A percentile compares a stretch with the other conserved stretches of the same genome.
Evolutionary conservation across 169 alveolate species (phyloP).

Genomic region (Eimeria acervulina): DNA sequence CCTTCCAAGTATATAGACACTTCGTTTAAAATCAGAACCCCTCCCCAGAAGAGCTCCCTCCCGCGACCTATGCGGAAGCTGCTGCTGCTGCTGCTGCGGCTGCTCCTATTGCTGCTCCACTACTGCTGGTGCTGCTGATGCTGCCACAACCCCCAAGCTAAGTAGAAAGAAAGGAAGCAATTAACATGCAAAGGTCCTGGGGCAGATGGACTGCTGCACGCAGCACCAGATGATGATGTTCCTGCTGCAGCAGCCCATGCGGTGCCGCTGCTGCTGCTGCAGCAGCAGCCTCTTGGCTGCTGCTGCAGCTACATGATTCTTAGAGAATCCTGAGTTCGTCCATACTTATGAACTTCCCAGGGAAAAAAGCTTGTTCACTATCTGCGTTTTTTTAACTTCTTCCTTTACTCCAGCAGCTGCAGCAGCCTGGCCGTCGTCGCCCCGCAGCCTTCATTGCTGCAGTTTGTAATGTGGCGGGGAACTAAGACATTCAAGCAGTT

Average conservation of each 20-base stretch:
- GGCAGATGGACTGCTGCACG: slow-evolving; percentile 78
- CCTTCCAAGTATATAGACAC: slow-evolving; percentile 57
- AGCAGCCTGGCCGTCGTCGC: slow-evolving; percentile 13
- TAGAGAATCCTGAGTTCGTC: neutral
- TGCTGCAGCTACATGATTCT: slow-evolving; percentile 67
- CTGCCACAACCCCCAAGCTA: slow-evolving; percentile 74
- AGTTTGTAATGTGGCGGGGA: slow-evolving; percentile 3
- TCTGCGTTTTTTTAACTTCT: neutral
- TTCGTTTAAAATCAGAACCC: slow-evolving; percentile 4
- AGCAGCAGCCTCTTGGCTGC: slow-evolving; percentile 55
- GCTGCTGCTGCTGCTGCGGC: slow-evolving; percentile 77
- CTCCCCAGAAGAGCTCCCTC: slow-evolving; percentile 58
- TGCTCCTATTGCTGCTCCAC: slow-evolving; percentile 80
- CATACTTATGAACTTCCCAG: neutral
- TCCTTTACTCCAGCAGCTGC: neutral
- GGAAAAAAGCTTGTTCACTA: neutral
- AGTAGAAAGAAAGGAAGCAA: slow-evolving; percentile 76
- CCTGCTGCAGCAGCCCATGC: slow-evolving; percentile 78
- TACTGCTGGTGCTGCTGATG: slow-evolving; percentile 77
- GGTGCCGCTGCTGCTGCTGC: slow-evolving; percentile 81
- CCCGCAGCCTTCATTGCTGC: slow-evolving; percentile 37
- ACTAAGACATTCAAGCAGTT: neutral
- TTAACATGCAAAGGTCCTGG: slow-evolving; percentile 75
- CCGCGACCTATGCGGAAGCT: slow-evolving; percentile 76
- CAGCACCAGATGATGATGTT: slow-evolving; percentile 74